These are phyloP conservation scores for Dissoconium aciculare DNA, from an alignment of 2,329 filamentous ascomycete species.

Conservation along the genomic window DNA sequence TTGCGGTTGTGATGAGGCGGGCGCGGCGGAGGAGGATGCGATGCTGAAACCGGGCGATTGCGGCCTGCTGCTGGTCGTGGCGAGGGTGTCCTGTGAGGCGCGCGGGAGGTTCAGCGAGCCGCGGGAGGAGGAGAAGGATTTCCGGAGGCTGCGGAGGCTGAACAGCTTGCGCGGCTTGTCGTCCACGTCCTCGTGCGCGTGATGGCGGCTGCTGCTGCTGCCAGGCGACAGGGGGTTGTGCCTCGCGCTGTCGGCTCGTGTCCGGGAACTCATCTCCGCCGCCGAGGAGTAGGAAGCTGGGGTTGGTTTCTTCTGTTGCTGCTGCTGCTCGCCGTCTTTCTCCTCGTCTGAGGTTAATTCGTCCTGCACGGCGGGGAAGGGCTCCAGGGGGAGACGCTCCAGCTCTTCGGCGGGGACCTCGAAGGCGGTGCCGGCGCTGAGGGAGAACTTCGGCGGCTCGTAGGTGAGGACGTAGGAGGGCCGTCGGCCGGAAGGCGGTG, in stretches of 20 bases:
- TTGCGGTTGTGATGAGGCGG: constrained; percentile 5
- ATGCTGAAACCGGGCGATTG: constrained; percentile 13
- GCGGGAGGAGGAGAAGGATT: constrained; percentile 24
- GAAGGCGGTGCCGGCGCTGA: background rate
- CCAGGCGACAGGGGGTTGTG: background rate
- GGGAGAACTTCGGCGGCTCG: constrained; percentile 1
- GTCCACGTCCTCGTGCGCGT: background rate
- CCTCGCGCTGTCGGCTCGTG: background rate
- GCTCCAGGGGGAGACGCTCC: background rate
- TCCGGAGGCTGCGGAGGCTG: constrained; percentile 21
- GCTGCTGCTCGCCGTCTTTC: too few species aligned
- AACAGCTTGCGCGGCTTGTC: constrained; percentile 13
- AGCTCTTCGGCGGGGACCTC: constrained; percentile 1
- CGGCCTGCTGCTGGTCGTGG: constrained; percentile 4
- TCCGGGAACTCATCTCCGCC: background rate
- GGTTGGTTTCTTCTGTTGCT: background rate
- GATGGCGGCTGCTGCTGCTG: background rate
- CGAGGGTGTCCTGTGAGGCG: constrained; percentile 7
- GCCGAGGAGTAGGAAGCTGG: background rate
- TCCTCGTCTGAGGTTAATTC: too few species aligned
- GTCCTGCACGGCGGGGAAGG: too few species aligned
- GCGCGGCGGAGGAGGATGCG: constrained; percentile 11
- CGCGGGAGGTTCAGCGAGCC: constrained; percentile 17
- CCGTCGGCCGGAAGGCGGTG: background rate
- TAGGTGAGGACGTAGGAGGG: background rate